phyloP scores from a whole-genome alignment of 1,139 yeast species.

The Ogataea hybrid region DNA sequence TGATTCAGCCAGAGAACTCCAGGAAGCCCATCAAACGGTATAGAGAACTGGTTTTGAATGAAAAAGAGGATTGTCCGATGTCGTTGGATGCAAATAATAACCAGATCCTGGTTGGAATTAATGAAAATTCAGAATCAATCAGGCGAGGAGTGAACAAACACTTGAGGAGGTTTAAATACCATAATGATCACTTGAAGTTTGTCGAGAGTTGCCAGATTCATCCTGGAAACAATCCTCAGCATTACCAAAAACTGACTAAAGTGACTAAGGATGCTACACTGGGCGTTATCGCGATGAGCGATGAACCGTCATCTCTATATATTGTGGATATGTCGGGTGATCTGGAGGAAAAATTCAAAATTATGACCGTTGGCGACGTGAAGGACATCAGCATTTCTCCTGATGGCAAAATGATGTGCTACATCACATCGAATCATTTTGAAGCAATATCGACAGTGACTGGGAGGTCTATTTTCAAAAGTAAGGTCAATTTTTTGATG shows the following conservation, averaged over 20 bases:
- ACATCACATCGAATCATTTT: conserved; percentile 52
- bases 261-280: conserved; percentile 52
- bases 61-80: conserved; percentile 73
- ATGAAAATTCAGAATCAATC: conserved; percentile 59
- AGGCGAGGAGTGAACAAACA: conserved; percentile 67
- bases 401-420: conserved; percentile 53
- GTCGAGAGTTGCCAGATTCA: conserved; percentile 55
- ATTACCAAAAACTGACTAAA: conserved; percentile 58
- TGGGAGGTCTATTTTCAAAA: conserved; percentile 38
- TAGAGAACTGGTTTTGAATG: conserved; percentile 60
- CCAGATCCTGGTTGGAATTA: conserved; percentile 68
- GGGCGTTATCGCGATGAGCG: conserved; percentile 65
- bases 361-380: conserved; percentile 52
- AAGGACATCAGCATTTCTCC: conserved; percentile 47
- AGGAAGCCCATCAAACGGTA: conserved; percentile 57
- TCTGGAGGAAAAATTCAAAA: conserved; percentile 50
- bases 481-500: conserved; percentile 38
- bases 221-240: conserved; percentile 40
- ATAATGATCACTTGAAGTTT: conserved; percentile 60
- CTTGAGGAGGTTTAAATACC: conserved; percentile 60
- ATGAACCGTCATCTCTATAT: conserved; percentile 55
- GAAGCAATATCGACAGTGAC: conserved; percentile 51
- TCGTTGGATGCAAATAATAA: conserved; percentile 57
- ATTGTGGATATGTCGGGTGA: conserved; percentile 53
- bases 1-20: conserved; percentile 52